These are phyloP conservation scores for Cruciata laevipes DNA, from an alignment of 257 asterid species.

Conservation along the genomic window DNA sequence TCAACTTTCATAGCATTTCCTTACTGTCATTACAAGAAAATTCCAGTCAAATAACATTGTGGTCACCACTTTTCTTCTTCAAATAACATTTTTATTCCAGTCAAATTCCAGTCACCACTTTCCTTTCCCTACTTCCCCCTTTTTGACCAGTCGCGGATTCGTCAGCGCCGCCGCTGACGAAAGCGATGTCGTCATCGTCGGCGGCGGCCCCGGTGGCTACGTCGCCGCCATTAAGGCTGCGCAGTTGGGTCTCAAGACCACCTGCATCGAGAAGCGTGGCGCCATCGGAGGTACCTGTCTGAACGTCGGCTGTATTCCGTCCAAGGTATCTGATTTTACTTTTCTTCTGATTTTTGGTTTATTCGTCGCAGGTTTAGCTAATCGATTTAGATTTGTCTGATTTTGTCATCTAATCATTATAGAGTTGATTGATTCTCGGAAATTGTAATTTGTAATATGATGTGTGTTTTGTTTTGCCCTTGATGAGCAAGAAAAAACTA, in stretches of 20 bases:
- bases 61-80: too few relatives aligned
- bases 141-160: slow-evolving; percentile 28
- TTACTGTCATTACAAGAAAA: too few relatives aligned
- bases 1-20: too few relatives aligned
- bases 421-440: background rate
- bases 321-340: slow-evolving; percentile 46
- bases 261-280: slow-evolving; percentile 98
- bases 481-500: background rate
- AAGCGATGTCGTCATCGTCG: slow-evolving; percentile 87
- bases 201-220: slow-evolving; percentile 99
- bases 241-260: slow-evolving; percentile 92
- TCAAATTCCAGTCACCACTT: too few relatives aligned
- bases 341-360: background rate
- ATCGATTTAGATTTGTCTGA: background rate
- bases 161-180: slow-evolving; percentile 30
- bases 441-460: too few relatives aligned
- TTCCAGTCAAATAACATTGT: too few relatives aligned
- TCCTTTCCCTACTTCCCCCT: too few relatives aligned
- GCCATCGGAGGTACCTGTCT: slow-evolving; percentile 96
- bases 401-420: background rate
- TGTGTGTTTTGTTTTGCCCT: background rate
- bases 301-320: slow-evolving; percentile 96
- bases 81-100: too few relatives aligned
- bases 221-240: slow-evolving; percentile 99
- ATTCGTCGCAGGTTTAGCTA: background rate